Evolutionary conservation across 495 filamentous ascomycete genomes (phyloP).

Genomic region (Margaritispora aquatica): DNA sequence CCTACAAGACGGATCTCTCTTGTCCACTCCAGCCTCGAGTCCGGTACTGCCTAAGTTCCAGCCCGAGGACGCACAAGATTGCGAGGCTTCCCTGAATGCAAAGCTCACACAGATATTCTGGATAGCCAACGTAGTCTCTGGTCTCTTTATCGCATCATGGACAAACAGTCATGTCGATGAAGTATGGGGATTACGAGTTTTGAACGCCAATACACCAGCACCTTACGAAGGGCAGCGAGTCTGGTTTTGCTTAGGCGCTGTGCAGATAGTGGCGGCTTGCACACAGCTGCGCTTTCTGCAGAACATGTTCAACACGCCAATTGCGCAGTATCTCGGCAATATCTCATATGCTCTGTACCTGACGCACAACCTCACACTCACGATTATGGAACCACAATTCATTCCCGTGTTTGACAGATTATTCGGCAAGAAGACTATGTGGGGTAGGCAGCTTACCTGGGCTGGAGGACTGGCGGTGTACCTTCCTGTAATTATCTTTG

Average conservation of each 20-base stretch:
- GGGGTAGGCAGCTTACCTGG: slow-evolving; percentile 40
- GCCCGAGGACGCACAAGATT: slow-evolving; percentile 11
- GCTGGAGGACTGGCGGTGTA: slow-evolving; percentile 40
- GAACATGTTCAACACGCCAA: slow-evolving; percentile 43
- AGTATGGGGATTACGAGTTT: slow-evolving; percentile 30
- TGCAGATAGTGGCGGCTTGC: slow-evolving; percentile 48
- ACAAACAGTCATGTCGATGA: slow-evolving; percentile 33
- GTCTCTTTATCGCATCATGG: slow-evolving; percentile 39
- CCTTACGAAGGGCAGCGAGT: slow-evolving; percentile 31
- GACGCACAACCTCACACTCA: slow-evolving; percentile 47
- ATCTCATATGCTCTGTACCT: slow-evolving; percentile 54
- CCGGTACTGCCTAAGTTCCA: slow-evolving; percentile 15
- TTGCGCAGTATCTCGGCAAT: slow-evolving; percentile 57
- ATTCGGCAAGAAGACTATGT: slow-evolving; percentile 39
- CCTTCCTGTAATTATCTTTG: slow-evolving; percentile 40
- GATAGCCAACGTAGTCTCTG: slow-evolving; percentile 28
- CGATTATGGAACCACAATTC: slow-evolving; percentile 40
- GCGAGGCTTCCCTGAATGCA: slow-evolving; percentile 4
- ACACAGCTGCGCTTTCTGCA: slow-evolving; percentile 47
- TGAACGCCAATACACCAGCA: slow-evolving; percentile 28
- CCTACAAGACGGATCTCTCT: slow-evolving; percentile 28
- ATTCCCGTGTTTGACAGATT: slow-evolving; percentile 32
- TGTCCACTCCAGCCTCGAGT: slow-evolving; percentile 5
- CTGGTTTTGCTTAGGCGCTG: slow-evolving; percentile 52
- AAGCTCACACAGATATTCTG: slow-evolving; percentile 19